Conservation (phyloP, 2,329 filamentous ascomycete genomes). For the Fusarium musae region DNA sequence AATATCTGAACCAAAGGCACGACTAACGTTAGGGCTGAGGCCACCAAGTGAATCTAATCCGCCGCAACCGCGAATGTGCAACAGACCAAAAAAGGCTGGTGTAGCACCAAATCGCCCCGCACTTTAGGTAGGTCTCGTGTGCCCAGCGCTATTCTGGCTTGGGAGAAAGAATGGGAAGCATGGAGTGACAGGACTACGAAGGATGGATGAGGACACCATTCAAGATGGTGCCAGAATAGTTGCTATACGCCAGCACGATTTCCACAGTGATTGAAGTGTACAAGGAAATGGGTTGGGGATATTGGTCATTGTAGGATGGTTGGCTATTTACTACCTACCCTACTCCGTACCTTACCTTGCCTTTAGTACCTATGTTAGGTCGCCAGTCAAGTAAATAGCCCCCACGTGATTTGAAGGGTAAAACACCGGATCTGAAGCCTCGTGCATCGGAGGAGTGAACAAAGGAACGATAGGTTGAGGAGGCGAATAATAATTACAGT, state of each 20-base stretch:
- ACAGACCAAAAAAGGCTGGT: constrained; percentile 24
- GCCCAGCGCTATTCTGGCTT: neutral
- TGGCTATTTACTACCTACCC: neutral
- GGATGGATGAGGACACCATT: neutral
- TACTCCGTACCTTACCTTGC: too few relatives aligned
- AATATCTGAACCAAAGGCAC: neutral
- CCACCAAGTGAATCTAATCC: constrained; percentile 25
- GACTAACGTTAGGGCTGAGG: constrained; percentile 10
- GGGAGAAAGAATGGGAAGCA: neutral
- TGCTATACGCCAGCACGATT: neutral
- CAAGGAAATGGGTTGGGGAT: neutral
- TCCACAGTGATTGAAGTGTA: neutral
- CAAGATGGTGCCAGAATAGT: neutral
- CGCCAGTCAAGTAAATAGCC: neutral
- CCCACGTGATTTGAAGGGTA: constrained; percentile 7
- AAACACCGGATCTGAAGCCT: neutral
- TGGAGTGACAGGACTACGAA: constrained; percentile 15
- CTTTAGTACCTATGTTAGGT: neutral
- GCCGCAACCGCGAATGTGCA: constrained; percentile 24
- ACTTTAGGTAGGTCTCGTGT: constrained; percentile 12
- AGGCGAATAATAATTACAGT: neutral
- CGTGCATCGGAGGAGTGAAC: neutral
- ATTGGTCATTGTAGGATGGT: neutral
- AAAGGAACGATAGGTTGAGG: neutral
- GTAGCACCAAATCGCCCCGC: constrained; percentile 26